These are phyloP conservation scores for Proliferodiscus dingleyae DNA, from an alignment of 2,329 filamentous ascomycete genomes.

Conservation along the genomic window DNA sequence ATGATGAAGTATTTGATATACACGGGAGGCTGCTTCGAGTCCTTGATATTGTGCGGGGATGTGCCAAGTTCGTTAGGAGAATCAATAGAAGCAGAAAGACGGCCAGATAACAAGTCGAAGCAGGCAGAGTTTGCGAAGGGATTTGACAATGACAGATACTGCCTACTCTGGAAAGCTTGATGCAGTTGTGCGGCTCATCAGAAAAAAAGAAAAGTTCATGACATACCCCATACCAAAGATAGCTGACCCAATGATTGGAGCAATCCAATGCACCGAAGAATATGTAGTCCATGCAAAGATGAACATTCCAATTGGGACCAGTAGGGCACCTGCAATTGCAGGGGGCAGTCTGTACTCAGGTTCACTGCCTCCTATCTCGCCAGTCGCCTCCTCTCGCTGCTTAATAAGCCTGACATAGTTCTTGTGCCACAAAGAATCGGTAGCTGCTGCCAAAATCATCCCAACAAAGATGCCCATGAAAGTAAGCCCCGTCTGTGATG, in stretches of 20 bases:
- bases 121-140: too few species aligned
- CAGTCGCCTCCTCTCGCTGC: conserved; percentile 40
- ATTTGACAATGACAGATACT: too few species aligned
- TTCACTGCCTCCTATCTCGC: conserved; percentile 51
- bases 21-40: conserved; percentile 1
- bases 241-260: conserved; percentile 66
- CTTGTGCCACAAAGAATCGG: conserved; percentile 61
- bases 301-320: conserved; percentile 79
- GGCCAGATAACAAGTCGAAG: not conserved
- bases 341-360: conserved; percentile 83
- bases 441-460: conserved; percentile 58
- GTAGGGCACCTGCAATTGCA: conserved; percentile 65
- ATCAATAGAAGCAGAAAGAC: too few species aligned
- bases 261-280: conserved; percentile 68
- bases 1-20: conserved; percentile 5
- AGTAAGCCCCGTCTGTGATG: conserved; percentile 74
- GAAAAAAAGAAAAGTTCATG: conserved; percentile 16
- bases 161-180: too few species aligned
- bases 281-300: conserved; percentile 87
- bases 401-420: conserved; percentile 54
- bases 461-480: conserved; percentile 70
- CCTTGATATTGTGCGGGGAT: not conserved
- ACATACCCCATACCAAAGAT: conserved; percentile 69
- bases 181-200: too few species aligned
- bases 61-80: too few species aligned